phyloP scores from a whole-genome alignment of 768 basidiomycete species.

The Royoungia palumana region DNA sequence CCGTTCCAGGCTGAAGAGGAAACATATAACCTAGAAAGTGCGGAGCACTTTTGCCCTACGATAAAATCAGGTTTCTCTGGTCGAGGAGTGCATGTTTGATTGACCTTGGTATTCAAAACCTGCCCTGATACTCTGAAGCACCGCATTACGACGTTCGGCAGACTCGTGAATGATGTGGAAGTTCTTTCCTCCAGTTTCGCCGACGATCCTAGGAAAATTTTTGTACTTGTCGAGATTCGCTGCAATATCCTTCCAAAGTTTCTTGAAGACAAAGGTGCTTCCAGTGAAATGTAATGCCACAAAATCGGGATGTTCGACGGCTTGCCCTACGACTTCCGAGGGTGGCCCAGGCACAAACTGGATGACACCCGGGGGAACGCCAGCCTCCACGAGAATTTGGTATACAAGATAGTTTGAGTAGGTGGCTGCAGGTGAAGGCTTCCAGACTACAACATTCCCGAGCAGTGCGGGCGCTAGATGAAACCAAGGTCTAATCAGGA shows the following conservation, averaged over 20 bases:
- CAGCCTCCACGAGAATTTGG: conserved; percentile 90
- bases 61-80: neutral
- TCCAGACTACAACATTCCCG: conserved; percentile 96
- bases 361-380: conserved; percentile 90
- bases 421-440: conserved; percentile 92
- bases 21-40: conserved; percentile 88
- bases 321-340: conserved; percentile 79
- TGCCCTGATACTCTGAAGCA: conserved; percentile 78
- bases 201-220: conserved; percentile 91
- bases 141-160: conserved; percentile 88
- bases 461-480: conserved; percentile 79
- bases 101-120: conserved; percentile 96
- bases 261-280: conserved; percentile 90
- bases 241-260: conserved; percentile 95
- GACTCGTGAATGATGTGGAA: conserved; percentile 90
- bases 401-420: conserved; percentile 93
- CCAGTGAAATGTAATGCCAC: conserved; percentile 96
- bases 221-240: conserved; percentile 83
- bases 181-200: conserved; percentile 99
- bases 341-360: conserved; percentile 95
- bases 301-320: conserved; percentile 74
- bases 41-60: conserved; percentile 93
- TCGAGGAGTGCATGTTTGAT: neutral
- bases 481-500: neutral
- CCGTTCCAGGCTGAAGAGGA: conserved; percentile 79